Base-by-base conservation (phyloP, 768 basidiomycete genomes). In the Rhizopogon roseolus region DNA sequence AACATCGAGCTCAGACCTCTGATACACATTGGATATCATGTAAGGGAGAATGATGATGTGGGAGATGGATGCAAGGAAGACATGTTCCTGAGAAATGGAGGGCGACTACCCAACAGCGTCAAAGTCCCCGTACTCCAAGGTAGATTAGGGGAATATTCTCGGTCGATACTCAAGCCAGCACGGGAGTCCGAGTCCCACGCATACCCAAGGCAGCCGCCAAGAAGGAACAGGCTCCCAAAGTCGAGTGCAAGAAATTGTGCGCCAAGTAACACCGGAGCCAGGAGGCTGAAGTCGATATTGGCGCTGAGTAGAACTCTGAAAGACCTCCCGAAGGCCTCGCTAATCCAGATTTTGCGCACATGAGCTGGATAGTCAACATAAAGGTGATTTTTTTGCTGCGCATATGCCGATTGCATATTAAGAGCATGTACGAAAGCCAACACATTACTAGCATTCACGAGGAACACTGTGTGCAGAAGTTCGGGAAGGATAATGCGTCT, bases 391-490 rank as follows among this genome's bases (percentile, higher is more conserved):
- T 55, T 49, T 2, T 38, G 41, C 6, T 32, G 14, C 0, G 41
- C 38, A 10, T 64, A 56, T 1, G 51, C 14, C 36, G 37, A 36
- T 53, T 73, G 73, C 14, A 63, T 58, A 5, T 59, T 57, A 7
- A 76, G 55, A 36, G 71, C 62, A 44, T 61, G 54, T 36, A 70
- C 59, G 62, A 77, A 76, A n/a, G n/a, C 17, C 10, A 2, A 17
- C n/a, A 45, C 3, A n/a, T 45, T 27, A 3, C 9, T 32, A 10
- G 6, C 29, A 7, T 32, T 32, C 39, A 57, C 50, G 28, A 76
- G 65, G 27, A 73, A 52, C 4, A 77, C 70, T 16, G 71, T 75
- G 52, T 71, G 66, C 10, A 76, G 67, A 45, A 78, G 64, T 49
- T 64, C 56, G 40, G 68, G 73, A 69, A 78, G 75, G 27, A 66